These are phyloP conservation scores for Coniophora puteana DNA, from an alignment of 1,284 basidiomycete genomes.

Conservation along the genomic window DNA sequence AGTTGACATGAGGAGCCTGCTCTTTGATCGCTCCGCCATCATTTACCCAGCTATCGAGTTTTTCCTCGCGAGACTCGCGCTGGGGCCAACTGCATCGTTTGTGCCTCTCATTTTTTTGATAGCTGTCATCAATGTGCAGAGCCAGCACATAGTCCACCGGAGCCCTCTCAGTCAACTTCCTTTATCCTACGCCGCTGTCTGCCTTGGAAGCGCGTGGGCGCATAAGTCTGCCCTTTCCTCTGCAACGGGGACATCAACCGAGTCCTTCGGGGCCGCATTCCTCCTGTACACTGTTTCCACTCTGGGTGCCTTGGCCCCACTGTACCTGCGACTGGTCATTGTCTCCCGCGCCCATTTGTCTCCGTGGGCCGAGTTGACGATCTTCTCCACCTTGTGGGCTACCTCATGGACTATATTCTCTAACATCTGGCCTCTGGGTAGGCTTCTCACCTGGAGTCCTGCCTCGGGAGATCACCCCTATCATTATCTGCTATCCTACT, in stretches of 20 bases:
- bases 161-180: too few species aligned
- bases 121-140: conserved; percentile 46
- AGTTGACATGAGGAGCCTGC: too few species aligned
- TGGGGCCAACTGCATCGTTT: conserved; percentile 48
- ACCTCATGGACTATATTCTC: conserved; percentile 52
- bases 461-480: conserved; percentile 50
- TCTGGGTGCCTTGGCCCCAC: too few species aligned
- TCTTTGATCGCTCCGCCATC: too few species aligned
- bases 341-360: too few species aligned
- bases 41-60: conserved; percentile 36
- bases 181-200: too few species aligned
- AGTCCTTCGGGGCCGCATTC: too few species aligned
- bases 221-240: too few species aligned
- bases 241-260: too few species aligned
- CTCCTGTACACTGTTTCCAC: too few species aligned
- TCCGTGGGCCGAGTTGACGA: conserved; percentile 42
- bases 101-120: conserved; percentile 47
- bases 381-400: conserved; percentile 72
- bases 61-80: conserved; percentile 39
- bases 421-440: conserved; percentile 58
- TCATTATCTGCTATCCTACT: conserved; percentile 52
- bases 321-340: too few species aligned
- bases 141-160: conserved; percentile 38
- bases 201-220: not conserved
- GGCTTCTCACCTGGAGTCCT: conserved; percentile 67